Percentiles rank a stretch among this genome's conserved stretches.
phyloP scores from a whole-genome alignment of 345 rosid species.

The Camelina hispida region DNA sequence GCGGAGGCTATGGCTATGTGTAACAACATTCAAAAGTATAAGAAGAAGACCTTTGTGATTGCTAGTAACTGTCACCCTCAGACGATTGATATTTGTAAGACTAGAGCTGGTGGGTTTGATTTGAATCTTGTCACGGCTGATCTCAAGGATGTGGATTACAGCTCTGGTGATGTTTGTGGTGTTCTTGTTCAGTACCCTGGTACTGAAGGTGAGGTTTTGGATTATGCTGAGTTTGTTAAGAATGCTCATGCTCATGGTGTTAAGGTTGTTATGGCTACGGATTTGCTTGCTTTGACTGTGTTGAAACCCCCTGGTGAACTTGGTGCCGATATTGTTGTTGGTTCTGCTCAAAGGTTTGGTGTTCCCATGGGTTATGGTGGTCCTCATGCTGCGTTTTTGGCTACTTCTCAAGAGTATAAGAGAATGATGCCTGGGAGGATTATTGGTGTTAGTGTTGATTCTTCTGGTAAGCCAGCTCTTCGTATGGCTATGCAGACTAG shows the following conservation, averaged over 20 bases:
- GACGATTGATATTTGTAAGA: constrained; percentile 90
- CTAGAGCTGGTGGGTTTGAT: constrained; percentile 91
- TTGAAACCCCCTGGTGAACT: constrained; percentile 97
- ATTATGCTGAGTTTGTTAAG: constrained; percentile 83
- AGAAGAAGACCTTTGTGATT: constrained; percentile 90
- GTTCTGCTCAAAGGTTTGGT: constrained; percentile 96
- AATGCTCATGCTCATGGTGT: constrained; percentile 90
- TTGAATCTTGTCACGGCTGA: constrained; percentile 70
- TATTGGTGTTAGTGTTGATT: constrained; percentile 94
- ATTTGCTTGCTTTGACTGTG: constrained; percentile 88
- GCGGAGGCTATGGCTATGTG: constrained; percentile 99
- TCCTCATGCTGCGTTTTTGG: constrained; percentile 97
- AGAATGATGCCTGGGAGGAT: constrained; percentile 99
- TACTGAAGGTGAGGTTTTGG: constrained; percentile 92
- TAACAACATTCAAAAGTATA: constrained; percentile 83
- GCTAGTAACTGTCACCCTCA: constrained; percentile 91
- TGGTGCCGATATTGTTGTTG: constrained; percentile 94
- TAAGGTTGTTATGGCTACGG: constrained; percentile 97
- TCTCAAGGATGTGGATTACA: constrained; percentile 82
- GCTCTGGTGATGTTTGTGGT: constrained; percentile 89
- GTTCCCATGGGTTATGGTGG: constrained; percentile 99
- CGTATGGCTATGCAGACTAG: constrained; percentile 99
- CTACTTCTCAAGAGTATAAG: constrained; percentile 98
- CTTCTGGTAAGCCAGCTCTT: constrained; percentile 87
- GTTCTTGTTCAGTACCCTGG: constrained; percentile 98